Evolutionary conservation across 2,329 filamentous ascomycete genomes (phyloP).

Genomic region (Aureobasidium sp.): DNA sequence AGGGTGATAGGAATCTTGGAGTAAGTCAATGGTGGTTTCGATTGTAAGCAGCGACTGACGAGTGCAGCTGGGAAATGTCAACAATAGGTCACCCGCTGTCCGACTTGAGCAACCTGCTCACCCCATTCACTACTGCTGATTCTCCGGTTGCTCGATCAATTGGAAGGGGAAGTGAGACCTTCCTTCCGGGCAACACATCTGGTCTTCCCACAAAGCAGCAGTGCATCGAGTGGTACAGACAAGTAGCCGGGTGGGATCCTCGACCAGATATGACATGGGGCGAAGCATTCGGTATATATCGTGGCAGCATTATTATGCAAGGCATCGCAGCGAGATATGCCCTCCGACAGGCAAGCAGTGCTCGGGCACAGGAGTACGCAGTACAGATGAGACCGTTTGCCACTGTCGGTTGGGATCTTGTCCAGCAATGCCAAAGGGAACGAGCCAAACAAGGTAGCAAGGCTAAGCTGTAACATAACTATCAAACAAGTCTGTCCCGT

Average conservation of each 20-base stretch:
- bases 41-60: neutral
- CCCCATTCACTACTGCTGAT: slow-evolving; percentile 35
- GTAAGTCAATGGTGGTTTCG: slow-evolving; percentile 4
- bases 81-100: slow-evolving; percentile 94
- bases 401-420: slow-evolving; percentile 68
- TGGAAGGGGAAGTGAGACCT: slow-evolving; percentile 40
- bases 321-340: slow-evolving; percentile 89
- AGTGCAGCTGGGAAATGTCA: slow-evolving; percentile 77
- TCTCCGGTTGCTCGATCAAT: slow-evolving; percentile 29
- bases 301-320: slow-evolving; percentile 61
- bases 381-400: slow-evolving; percentile 63
- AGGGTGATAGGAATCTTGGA: slow-evolving; percentile 88
- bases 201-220: slow-evolving; percentile 57
- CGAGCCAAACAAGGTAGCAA: slow-evolving; percentile 20
- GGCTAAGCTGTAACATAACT: slow-evolving; percentile 25
- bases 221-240: slow-evolving; percentile 57
- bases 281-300: slow-evolving; percentile 53
- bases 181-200: slow-evolving; percentile 54
- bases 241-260: slow-evolving; percentile 64
- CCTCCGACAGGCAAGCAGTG: slow-evolving; percentile 74
- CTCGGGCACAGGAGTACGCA: slow-evolving; percentile 65
- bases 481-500: neutral
- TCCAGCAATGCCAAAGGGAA: slow-evolving; percentile 38
- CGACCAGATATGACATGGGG: slow-evolving; percentile 53
- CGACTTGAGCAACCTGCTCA: slow-evolving; percentile 73